Percentiles rank a stretch among this genome's conserved stretches.
These are phyloP conservation scores for Heterobasidion parviporum DNA, from an alignment of 1,284 basidiomycete species.

Conservation along the genomic window DNA sequence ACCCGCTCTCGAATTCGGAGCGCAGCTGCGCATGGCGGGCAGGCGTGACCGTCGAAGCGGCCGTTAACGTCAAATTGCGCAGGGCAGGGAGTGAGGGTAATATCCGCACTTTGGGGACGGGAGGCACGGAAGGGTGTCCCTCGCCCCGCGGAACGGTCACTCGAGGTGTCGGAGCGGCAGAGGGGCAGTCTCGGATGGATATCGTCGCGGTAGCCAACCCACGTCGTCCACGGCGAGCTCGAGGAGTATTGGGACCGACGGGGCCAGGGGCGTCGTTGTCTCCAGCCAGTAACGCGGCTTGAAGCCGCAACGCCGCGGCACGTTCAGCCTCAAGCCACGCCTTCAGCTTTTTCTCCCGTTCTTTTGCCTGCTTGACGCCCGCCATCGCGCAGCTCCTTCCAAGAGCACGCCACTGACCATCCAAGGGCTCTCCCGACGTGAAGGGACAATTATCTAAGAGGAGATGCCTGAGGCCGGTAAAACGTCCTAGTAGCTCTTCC, in stretches of 20 bases:
- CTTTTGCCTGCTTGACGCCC: constrained; percentile 42
- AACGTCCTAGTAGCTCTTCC: constrained; percentile 37
- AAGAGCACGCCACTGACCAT: constrained; percentile 45
- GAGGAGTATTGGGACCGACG: neutral
- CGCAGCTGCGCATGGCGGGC: constrained; percentile 29
- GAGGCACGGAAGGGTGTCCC: neutral
- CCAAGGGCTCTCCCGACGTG: constrained; percentile 17
- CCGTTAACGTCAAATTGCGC: constrained; percentile 30
- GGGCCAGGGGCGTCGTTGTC: no score
- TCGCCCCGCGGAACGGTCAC: neutral
- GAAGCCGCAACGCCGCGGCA: neutral
- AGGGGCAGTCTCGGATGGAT: constrained; percentile 32
- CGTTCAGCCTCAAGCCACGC: constrained; percentile 33
- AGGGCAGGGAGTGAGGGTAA: constrained; percentile 33
- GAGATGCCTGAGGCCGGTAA: constrained; percentile 37
- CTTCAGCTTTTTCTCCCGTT: constrained; percentile 51
- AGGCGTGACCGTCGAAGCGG: constrained; percentile 20
- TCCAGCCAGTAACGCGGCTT: neutral
- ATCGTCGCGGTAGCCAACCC: constrained; percentile 50
- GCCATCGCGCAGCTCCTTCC: constrained; percentile 47
- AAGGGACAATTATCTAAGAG: constrained; percentile 44
- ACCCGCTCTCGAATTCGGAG: constrained; percentile 48
- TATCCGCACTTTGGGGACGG: constrained; percentile 27
- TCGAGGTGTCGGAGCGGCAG: neutral
- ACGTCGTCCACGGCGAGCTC: constrained; percentile 24